phyloP scores from a whole-genome alignment of 2,329 filamentous ascomycete species.

The Fusarium sp. region DNA sequence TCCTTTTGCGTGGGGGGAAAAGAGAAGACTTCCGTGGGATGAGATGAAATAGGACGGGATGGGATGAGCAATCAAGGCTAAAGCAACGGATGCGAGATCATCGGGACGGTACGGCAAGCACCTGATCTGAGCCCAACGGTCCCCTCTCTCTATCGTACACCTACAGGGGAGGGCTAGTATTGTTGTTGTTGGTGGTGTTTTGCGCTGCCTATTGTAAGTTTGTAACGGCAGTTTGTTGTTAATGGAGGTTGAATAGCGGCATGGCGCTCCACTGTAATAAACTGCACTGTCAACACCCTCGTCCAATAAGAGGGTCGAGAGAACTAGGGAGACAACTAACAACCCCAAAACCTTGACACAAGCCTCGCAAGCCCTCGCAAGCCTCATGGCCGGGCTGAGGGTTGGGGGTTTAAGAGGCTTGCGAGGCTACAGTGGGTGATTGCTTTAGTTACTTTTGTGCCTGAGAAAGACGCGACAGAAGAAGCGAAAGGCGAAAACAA shows the following conservation, averaged over 20 bases:
- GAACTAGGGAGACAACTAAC: constrained; percentile 37
- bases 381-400: too few relatives aligned
- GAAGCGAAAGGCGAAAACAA: constrained; percentile 10
- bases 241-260: constrained; percentile 4
- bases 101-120: constrained; percentile 40
- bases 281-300: neutral
- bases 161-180: neutral
- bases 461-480: neutral
- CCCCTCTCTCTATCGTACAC: constrained; percentile 11
- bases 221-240: constrained; percentile 14
- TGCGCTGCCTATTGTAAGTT: constrained; percentile 2
- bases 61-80: constrained; percentile 16
- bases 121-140: constrained; percentile 41
- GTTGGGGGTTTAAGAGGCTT: neutral
- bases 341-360: neutral
- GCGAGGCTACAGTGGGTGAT: constrained; percentile 28
- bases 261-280: constrained; percentile 30
- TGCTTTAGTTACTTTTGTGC: constrained; percentile 20
- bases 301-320: constrained; percentile 29
- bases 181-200: constrained; percentile 11
- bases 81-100: constrained; percentile 38
- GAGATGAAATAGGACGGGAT: neutral
- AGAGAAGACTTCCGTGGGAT: constrained; percentile 2
- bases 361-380: too few relatives aligned
- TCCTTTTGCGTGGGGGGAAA: constrained; percentile 36